phyloP scores from a whole-genome alignment of 2,329 filamentous ascomycete genomes.

The Penicillium brevicompactum region DNA sequence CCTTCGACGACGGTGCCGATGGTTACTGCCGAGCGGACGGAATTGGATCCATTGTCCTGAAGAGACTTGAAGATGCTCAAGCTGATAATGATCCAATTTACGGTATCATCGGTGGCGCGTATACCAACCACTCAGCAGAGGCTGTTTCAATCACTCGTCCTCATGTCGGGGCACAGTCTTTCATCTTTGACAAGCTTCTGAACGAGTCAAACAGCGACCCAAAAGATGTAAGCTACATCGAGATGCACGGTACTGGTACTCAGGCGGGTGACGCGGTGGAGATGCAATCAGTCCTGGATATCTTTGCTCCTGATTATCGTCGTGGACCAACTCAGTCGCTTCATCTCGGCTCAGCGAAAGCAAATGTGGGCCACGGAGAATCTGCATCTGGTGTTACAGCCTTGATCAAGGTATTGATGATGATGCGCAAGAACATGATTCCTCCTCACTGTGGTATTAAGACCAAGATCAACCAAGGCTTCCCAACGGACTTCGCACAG shows the following conservation, averaged over 20 bases:
- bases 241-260: slow-evolving; percentile 88
- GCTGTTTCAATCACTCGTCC: slow-evolving; percentile 83
- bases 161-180: slow-evolving; percentile 73
- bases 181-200: slow-evolving; percentile 70
- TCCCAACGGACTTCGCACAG: slow-evolving; percentile 46
- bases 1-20: slow-evolving; percentile 78
- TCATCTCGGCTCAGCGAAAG: slow-evolving; percentile 65
- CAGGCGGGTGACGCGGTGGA: slow-evolving; percentile 82
- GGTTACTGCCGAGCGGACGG: slow-evolving; percentile 81
- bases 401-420: slow-evolving; percentile 40
- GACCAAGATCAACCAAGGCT: slow-evolving; percentile 48
- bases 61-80: slow-evolving; percentile 76
- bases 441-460: slow-evolving; percentile 41
- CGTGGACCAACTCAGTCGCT: slow-evolving; percentile 54
- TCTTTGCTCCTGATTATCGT: slow-evolving; percentile 59
- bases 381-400: slow-evolving; percentile 58
- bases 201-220: slow-evolving; percentile 74
- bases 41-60: slow-evolving; percentile 73
- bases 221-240: slow-evolving; percentile 77
- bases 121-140: slow-evolving; percentile 80
- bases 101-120: slow-evolving; percentile 73
- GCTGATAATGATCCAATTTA: slow-evolving; percentile 70
- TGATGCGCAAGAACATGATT: slow-evolving; percentile 39
- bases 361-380: slow-evolving; percentile 66
- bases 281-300: slow-evolving; percentile 72